Conservation (phyloP, 257 asterid genomes). For the Nicotiana tabacum region DNA sequence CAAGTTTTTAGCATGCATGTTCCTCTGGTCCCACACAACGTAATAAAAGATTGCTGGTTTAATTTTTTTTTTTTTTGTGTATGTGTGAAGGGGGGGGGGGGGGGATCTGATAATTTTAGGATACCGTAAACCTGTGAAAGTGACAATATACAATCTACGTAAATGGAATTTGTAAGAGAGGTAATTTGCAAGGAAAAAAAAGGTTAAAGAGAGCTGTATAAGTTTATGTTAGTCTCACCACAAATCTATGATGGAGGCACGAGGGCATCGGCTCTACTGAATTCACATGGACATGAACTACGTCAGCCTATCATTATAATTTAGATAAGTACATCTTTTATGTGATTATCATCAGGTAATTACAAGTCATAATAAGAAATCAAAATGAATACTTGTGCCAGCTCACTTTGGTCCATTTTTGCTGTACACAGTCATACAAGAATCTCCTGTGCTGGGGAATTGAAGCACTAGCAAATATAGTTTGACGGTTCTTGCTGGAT, state of each 20-base stretch:
- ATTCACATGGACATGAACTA: slow-evolving; percentile 74
- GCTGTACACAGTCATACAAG: slow-evolving; percentile 73
- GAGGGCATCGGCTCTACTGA: slow-evolving; percentile 83
- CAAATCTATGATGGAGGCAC: slow-evolving; percentile 75
- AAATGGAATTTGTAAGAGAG: slow-evolving; percentile 7
- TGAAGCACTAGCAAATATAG: slow-evolving; percentile 90
- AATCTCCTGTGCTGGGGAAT: slow-evolving; percentile 88
- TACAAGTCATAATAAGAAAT: background rate
- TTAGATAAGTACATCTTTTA: slow-evolving; percentile 3
- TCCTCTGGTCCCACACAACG: background rate
- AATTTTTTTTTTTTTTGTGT: background rate
- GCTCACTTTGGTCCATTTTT: slow-evolving; percentile 92
- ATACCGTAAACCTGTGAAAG: background rate
- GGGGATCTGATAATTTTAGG: background rate
- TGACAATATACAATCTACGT: background rate
- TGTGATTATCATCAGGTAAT: background rate
- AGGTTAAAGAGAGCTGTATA: background rate
- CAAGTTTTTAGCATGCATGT: background rate
- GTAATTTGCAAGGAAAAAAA: background rate
- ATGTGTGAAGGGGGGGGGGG: background rate
- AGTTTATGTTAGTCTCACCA: slow-evolving; percentile 45
- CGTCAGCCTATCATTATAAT: slow-evolving; percentile 56
- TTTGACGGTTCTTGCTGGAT: slow-evolving; percentile 68
- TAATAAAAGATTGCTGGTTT: background rate
- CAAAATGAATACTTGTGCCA: slow-evolving; percentile 4